Base-by-base conservation (phyloP, 345 rosid species). In the Populus euphratica region DNA sequence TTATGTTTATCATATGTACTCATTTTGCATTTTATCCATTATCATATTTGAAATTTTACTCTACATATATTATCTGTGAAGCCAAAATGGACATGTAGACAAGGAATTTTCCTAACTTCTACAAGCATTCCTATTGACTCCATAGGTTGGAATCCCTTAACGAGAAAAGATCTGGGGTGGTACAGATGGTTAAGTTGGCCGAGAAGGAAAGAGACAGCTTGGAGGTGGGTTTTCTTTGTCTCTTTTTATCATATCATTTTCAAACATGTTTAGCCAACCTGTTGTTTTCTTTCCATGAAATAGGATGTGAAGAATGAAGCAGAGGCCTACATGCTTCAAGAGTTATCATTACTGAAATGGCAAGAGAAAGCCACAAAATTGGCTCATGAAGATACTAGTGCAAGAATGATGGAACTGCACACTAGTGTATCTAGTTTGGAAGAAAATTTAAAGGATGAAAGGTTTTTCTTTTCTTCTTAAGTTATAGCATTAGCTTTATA, bases 141-240 rank as follows among this genome's bases (percentile, higher is more conserved):
- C 16, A 25, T 80, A 93, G 99, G 90, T 85, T 96, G 69, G 98
- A 96, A 82, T 85, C 90, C 70, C 94, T 96, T 76, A 91, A 88
- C 76, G 99, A 93, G 73, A 91, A 88, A 83, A 89, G 99, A 74
- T 89, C 97, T 66, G 93, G 99, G 81, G 98, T 96, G 72, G 99
- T 96, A 73, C 99, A 93, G 80, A 91, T 96, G 97, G 99, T 96
- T 80, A 96, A 96, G 83, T 68, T 96, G 81, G 95, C 97, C 5
- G 99, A 96, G 85, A 96, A 93, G 84, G 99, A 96, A 87, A 89
- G 96, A 85, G 97, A 96, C 74, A 79, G 86, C 85, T 87, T 96
- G 88, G 98, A 96, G 99, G 99, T 96, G 83, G 49, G 87, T 87
- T 61, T 54, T 35, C 78, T 52, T 66, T 83, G 38, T 70, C 70